Conservation (phyloP, 176 grass and related monocot genomes). For the Stipa capillata region DNA sequence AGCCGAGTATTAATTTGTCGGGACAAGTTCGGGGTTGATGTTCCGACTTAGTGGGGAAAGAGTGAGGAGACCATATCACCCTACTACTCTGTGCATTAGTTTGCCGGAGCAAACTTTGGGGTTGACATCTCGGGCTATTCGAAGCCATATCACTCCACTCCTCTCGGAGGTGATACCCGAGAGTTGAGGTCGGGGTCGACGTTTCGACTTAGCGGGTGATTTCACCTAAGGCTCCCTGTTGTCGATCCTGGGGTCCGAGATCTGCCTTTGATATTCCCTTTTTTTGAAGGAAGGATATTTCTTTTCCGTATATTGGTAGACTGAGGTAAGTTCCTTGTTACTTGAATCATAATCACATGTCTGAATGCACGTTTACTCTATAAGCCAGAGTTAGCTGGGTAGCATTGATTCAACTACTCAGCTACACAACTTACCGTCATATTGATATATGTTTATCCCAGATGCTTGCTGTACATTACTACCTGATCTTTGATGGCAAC, state of each 20-base stretch:
- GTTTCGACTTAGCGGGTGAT: too few relatives aligned
- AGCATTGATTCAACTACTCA: not conserved
- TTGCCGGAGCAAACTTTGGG: too few relatives aligned
- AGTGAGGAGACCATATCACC: too few relatives aligned
- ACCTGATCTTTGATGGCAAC: constrained; percentile 54
- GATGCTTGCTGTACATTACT: constrained; percentile 76
- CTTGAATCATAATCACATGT: not conserved
- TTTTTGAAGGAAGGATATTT: not conserved
- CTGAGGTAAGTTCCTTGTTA: not conserved
- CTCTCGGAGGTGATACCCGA: too few relatives aligned
- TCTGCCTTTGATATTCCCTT: not conserved
- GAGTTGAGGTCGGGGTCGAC: too few relatives aligned
- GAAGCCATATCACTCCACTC: too few relatives aligned
- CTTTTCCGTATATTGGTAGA: not conserved
- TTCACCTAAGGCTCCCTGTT: too few relatives aligned
- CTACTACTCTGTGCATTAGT: too few relatives aligned
- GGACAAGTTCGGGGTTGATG: too few relatives aligned
- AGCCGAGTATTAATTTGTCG: too few relatives aligned
- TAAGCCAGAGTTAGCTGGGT: not conserved
- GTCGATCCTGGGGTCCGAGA: not conserved
- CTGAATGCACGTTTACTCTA: not conserved
- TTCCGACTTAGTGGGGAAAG: too few relatives aligned
- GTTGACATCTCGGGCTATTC: too few relatives aligned
- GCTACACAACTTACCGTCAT: not conserved
- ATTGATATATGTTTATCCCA: constrained; percentile 19